These are phyloP conservation scores for Raddia guianensis DNA, from an alignment of 176 grass and related monocot species.

Conservation along the genomic window DNA sequence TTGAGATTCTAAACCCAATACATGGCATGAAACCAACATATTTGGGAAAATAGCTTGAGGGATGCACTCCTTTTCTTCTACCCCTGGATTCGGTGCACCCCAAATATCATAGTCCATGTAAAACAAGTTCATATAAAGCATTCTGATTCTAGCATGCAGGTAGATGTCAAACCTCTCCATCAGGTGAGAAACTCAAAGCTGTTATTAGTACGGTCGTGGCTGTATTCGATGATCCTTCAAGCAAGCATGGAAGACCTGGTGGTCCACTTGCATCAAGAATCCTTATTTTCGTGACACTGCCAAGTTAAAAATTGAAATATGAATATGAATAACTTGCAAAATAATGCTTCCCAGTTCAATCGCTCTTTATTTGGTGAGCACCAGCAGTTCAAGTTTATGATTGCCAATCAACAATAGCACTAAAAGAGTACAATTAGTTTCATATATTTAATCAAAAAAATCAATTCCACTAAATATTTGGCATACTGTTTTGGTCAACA, in stretches of 20 bases:
- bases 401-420: slow-evolving; percentile 16
- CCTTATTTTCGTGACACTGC: slow-evolving; percentile 92
- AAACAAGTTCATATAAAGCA: slow-evolving; percentile 11
- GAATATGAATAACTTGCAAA: slow-evolving; percentile 37
- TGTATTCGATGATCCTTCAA: slow-evolving; percentile 67
- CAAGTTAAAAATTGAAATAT: slow-evolving; percentile 26
- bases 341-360: neutral
- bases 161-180: slow-evolving; percentile 75
- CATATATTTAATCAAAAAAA: slow-evolving; percentile 21
- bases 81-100: no score
- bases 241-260: slow-evolving; percentile 82
- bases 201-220: slow-evolving; percentile 64
- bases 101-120: no score
- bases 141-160: slow-evolving; percentile 5
- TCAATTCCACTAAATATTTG: neutral
- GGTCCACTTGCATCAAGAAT: slow-evolving; percentile 96
- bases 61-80: no score
- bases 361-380: neutral
- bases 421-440: slow-evolving; percentile 15
- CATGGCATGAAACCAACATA: no score
- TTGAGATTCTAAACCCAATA: no score
- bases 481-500: neutral
- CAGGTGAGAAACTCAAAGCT: slow-evolving; percentile 84
- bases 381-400: neutral
- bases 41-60: no score